phyloP scores from a whole-genome alignment of 371 early-diverging fungal genomes.

The Rhizopus arrhizus region DNA sequence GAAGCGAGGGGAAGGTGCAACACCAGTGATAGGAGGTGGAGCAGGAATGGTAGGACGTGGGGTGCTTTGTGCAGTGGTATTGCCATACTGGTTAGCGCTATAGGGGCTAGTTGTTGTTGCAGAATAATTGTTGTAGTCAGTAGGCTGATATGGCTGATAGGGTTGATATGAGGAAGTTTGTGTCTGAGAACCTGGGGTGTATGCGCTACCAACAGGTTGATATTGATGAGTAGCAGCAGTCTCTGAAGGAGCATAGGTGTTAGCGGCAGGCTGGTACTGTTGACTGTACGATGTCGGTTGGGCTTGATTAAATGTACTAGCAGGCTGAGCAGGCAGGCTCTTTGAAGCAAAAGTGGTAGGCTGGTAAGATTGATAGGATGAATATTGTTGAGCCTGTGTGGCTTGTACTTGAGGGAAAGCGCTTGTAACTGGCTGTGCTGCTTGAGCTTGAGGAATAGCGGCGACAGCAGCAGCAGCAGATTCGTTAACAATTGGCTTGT shows the following conservation, averaged over 20 bases:
- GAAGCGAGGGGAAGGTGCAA: constrained; percentile 16
- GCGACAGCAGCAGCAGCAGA: constrained; percentile 12
- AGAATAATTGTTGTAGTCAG: constrained; percentile 14
- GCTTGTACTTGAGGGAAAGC: not conserved
- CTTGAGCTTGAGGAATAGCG: constrained; percentile 16
- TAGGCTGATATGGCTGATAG: not conserved
- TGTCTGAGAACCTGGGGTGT: constrained; percentile 8
- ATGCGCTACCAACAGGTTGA: constrained; percentile 3
- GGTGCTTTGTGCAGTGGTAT: constrained; percentile 7
- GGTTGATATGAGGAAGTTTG: constrained; percentile 15
- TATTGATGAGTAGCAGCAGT: constrained; percentile 3
- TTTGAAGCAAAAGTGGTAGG: constrained; percentile 3
- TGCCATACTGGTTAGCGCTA: constrained; percentile 12
- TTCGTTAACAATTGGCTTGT: constrained; percentile 45
- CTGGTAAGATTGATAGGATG: constrained; percentile 11
- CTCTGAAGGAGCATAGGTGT: not conserved
- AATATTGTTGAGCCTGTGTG: constrained; percentile 17
- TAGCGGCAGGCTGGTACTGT: constrained; percentile 7
- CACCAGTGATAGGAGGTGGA: constrained; percentile 35
- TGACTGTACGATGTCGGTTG: not conserved
- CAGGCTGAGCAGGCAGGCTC: not conserved
- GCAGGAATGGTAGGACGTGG: constrained; percentile 31
- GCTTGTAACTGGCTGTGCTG: constrained; percentile 6
- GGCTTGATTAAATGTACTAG: not conserved
- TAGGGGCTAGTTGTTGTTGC: not conserved